phyloP scores from a whole-genome alignment of 2,329 filamentous ascomycete genomes.

The Sporothrix schenckii region DNA sequence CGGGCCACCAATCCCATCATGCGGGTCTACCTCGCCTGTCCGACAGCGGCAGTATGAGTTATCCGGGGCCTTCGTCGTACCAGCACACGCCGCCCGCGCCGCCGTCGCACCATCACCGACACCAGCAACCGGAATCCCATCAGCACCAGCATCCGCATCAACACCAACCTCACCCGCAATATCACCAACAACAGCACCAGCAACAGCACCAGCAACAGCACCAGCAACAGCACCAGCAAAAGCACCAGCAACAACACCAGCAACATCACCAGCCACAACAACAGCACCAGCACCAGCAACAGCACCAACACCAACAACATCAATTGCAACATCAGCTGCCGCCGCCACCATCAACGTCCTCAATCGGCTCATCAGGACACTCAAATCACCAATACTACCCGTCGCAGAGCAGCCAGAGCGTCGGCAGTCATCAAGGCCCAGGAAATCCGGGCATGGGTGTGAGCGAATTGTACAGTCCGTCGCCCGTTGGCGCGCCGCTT shows the following conservation, averaged over 20 bases:
- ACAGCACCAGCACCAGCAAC: background rate
- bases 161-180: background rate
- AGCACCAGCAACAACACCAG: background rate
- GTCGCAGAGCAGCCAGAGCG: background rate
- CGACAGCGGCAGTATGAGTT: conserved; percentile 30
- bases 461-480: conserved; percentile 37
- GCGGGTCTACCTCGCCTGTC: conserved; percentile 33
- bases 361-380: background rate
- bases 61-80: conserved; percentile 36
- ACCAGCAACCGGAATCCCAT: background rate
- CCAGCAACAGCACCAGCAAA: background rate
- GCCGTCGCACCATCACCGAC: background rate
- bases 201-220: background rate
- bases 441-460: conserved; percentile 27
- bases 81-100: conserved; percentile 15
- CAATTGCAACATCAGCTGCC: background rate
- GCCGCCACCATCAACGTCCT: conserved; percentile 25
- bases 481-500: conserved; percentile 31
- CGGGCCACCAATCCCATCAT: conserved; percentile 29
- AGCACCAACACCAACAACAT: background rate
- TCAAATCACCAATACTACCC: conserved; percentile 25
- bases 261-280: background rate
- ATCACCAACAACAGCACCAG: background rate
- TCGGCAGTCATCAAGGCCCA: conserved; percentile 19
- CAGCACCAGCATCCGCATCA: background rate